Percentiles rank a stretch among this genome's conserved stretches.
Conservation (phyloP, 2,329 filamentous ascomycete genomes). For the Keithomyces neogunnii region DNA sequence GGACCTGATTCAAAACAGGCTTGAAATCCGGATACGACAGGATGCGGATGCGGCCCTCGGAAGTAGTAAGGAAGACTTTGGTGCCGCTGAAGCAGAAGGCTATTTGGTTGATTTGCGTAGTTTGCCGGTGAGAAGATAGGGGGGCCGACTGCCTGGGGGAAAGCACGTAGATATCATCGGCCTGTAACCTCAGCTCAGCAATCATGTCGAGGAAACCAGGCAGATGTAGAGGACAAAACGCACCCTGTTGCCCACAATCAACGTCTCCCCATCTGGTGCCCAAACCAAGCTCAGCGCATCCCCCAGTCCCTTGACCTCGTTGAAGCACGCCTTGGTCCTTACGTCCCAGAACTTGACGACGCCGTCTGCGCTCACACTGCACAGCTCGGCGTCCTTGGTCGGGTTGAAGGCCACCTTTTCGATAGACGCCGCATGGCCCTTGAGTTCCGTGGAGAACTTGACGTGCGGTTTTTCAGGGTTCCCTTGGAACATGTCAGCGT, state of each 20-base stretch:
- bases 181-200: slow-evolving; percentile 27
- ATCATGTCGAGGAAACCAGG: background rate
- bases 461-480: slow-evolving; percentile 69
- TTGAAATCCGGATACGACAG: slow-evolving; percentile 58
- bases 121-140: slow-evolving; percentile 51
- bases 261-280: slow-evolving; percentile 60
- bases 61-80: slow-evolving; percentile 62
- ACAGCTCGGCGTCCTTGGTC: slow-evolving; percentile 66
- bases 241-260: slow-evolving; percentile 69
- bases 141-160: slow-evolving; percentile 50
- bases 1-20: slow-evolving; percentile 42
- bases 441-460: slow-evolving; percentile 67
- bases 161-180: slow-evolving; percentile 53
- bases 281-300: slow-evolving; percentile 65
- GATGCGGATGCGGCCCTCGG: slow-evolving; percentile 62
- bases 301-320: slow-evolving; percentile 58
- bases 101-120: slow-evolving; percentile 61
- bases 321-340: slow-evolving; percentile 59
- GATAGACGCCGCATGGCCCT: slow-evolving; percentile 55
- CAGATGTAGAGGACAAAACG: slow-evolving; percentile 10
- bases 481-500: slow-evolving; percentile 33
- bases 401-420: slow-evolving; percentile 76
- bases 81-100: slow-evolving; percentile 66
- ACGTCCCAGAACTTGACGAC: slow-evolving; percentile 76
- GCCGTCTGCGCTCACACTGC: slow-evolving; percentile 65